phyloP scores from a whole-genome alignment of 2,329 filamentous ascomycete species.

The Cadophora luteo-olivacea region DNA sequence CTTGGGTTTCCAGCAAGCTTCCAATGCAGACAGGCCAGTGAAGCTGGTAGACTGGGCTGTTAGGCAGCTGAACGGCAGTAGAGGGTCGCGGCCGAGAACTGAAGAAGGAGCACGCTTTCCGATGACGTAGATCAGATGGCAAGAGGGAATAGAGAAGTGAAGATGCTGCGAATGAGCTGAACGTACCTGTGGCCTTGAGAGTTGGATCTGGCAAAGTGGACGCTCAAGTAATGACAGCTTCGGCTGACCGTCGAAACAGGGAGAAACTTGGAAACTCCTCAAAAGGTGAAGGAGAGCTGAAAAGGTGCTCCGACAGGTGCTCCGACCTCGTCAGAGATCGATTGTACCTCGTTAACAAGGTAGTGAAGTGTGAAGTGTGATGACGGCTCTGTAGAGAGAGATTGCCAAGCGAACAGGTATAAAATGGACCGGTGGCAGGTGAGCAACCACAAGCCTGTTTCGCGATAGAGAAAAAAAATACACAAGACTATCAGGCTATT shows the following conservation, averaged over 20 bases:
- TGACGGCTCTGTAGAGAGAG: background rate
- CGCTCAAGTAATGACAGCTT: no score
- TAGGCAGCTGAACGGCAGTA: background rate
- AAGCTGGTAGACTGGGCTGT: background rate
- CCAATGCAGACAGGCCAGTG: background rate
- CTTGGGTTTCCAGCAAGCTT: background rate
- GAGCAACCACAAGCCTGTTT: background rate
- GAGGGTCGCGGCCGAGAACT: background rate
- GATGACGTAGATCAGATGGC: background rate
- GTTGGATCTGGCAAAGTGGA: background rate
- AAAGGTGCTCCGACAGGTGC: background rate
- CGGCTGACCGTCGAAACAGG: background rate
- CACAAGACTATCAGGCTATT: conserved; percentile 1
- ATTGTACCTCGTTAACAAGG: background rate
- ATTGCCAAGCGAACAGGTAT: background rate
- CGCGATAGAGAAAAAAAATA: background rate
- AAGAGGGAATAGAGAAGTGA: background rate
- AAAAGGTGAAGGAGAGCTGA: background rate
- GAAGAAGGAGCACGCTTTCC: background rate
- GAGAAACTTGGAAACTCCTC: background rate
- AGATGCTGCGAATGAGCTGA: background rate
- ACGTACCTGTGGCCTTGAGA: background rate
- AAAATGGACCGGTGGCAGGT: background rate
- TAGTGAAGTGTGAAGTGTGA: background rate
- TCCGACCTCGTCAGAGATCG: background rate